These are phyloP conservation scores for Ulota crispa DNA, from an alignment of 225 moss, liverwort and hornwort genomes.

Conservation along the genomic window DNA sequence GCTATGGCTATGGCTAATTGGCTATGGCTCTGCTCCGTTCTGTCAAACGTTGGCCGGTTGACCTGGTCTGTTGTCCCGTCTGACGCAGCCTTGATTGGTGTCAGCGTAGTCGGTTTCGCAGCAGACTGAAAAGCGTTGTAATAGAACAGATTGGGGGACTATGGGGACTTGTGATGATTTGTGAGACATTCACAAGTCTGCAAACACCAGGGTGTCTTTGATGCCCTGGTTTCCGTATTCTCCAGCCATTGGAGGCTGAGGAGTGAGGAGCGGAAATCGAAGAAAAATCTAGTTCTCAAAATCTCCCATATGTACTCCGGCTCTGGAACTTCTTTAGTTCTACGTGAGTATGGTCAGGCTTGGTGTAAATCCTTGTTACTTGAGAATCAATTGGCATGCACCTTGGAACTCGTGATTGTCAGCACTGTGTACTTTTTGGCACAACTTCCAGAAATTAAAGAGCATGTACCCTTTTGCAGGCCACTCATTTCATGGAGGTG, in stretches of 20 bases:
- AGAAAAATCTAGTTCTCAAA: constrained; percentile 11
- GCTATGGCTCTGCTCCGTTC: constrained; percentile 11
- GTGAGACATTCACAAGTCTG: constrained; percentile 5
- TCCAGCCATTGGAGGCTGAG: constrained; percentile 1
- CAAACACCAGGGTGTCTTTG: constrained; percentile 22
- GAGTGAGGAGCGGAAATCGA: constrained; percentile 3
- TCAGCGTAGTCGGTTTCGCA: constrained; percentile 42
- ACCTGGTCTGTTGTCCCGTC: constrained; percentile 29
- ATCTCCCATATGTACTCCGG: neutral
- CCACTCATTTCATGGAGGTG: constrained; percentile 28
- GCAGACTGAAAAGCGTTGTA: constrained; percentile 33
- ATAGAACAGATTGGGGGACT: constrained; percentile 13
- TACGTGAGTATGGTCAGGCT: neutral
- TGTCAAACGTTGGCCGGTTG: constrained; percentile 27
- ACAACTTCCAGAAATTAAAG: constrained; percentile 3
- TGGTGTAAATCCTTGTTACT: neutral
- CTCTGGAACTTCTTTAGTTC: constrained; percentile 13
- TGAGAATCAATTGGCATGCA: constrained; percentile 10
- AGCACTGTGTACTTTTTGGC: constrained; percentile 17
- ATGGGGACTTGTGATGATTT: constrained; percentile 18
- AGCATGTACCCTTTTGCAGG: constrained; percentile 30
- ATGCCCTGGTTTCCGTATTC: constrained; percentile 12
- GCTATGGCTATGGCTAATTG: too few species aligned
- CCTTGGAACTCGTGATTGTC: constrained; percentile 25
- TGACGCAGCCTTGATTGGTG: constrained; percentile 36